These are phyloP conservation scores for Magnusiomyces fungicola DNA, from an alignment of 1,139 yeast species.

Conservation along the genomic window DNA sequence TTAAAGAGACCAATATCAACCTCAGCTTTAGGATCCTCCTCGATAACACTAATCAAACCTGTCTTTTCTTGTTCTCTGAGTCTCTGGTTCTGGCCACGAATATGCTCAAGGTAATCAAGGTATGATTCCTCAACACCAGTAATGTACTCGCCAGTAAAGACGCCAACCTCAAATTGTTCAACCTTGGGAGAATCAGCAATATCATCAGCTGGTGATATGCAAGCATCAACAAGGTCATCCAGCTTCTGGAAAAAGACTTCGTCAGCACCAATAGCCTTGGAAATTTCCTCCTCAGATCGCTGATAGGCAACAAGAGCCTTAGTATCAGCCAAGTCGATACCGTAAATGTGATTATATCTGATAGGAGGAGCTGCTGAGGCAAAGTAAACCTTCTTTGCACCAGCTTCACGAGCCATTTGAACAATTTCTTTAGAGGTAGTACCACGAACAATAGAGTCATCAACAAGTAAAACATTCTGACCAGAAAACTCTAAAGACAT, in stretches of 20 bases:
- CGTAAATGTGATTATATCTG: slow-evolving; percentile 90
- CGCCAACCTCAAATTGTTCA: slow-evolving; percentile 82
- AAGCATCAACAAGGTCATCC: slow-evolving; percentile 74
- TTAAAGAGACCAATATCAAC: slow-evolving; percentile 87
- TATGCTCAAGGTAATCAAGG: slow-evolving; percentile 69
- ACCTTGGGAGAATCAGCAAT: slow-evolving; percentile 25
- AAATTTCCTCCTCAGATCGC: slow-evolving; percentile 65
- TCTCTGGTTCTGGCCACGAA: slow-evolving; percentile 74
- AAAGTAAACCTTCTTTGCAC: slow-evolving; percentile 85
- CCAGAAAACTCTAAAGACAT: slow-evolving; percentile 89
- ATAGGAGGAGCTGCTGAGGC: slow-evolving; percentile 98
- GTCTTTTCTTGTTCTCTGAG: slow-evolving; percentile 54
- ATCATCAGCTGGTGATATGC: slow-evolving; percentile 32
- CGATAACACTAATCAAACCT: slow-evolving; percentile 46
- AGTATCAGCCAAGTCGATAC: slow-evolving; percentile 94
- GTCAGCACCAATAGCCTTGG: slow-evolving; percentile 83
- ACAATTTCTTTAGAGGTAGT: slow-evolving; percentile 95
- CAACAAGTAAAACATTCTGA: slow-evolving; percentile 84
- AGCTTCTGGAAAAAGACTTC: slow-evolving; percentile 81
- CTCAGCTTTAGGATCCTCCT: slow-evolving; percentile 72
- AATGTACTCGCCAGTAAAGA: slow-evolving; percentile 88
- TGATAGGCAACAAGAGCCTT: slow-evolving; percentile 87
- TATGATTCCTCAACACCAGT: slow-evolving; percentile 88
- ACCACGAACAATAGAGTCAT: slow-evolving; percentile 96
- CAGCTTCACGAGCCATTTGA: slow-evolving; percentile 96